Evolutionary conservation across 305 asterid species (phyloP).

Genomic region (Fraxinus latifolia): DNA sequence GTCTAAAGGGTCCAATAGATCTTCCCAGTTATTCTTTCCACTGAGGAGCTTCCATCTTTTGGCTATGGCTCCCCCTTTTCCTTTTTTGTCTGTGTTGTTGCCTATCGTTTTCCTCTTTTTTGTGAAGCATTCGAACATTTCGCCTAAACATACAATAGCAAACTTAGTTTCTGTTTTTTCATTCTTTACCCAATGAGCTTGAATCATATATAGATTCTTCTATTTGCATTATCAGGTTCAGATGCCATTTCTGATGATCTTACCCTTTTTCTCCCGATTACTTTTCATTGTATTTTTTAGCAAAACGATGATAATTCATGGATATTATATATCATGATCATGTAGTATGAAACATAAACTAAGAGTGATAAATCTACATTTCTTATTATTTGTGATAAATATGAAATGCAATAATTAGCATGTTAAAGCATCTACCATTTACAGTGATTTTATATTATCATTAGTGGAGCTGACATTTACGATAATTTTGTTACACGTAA

Average conservation of each 20-base stretch:
- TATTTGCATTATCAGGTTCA: not conserved
- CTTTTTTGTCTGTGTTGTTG: slow-evolving; percentile 22
- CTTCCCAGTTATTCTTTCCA: slow-evolving; percentile 52
- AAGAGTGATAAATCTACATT: not conserved
- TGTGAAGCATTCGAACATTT: slow-evolving; percentile 24
- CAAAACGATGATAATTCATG: not conserved
- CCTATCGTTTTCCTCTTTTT: slow-evolving; percentile 22
- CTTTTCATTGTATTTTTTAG: not conserved
- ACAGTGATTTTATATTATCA: not conserved
- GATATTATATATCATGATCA: not conserved
- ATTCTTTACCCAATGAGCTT: not conserved
- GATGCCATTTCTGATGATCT: not conserved
- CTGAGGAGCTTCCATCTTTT: slow-evolving; percentile 59
- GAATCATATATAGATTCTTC: not conserved
- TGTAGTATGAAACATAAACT: not conserved
- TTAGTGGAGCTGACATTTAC: not conserved
- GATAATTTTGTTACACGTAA: not conserved
- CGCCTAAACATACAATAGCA: not conserved
- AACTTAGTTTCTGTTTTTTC: not conserved
- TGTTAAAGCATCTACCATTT: not conserved
- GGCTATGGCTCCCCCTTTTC: slow-evolving; percentile 21
- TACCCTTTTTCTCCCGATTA: not conserved
- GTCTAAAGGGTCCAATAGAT: slow-evolving; percentile 58
- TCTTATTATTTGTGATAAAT: not conserved
- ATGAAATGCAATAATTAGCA: not conserved